Base-by-base conservation (phyloP, 352 stramenopile genomes). In the Phytophthora constricta region DNA sequence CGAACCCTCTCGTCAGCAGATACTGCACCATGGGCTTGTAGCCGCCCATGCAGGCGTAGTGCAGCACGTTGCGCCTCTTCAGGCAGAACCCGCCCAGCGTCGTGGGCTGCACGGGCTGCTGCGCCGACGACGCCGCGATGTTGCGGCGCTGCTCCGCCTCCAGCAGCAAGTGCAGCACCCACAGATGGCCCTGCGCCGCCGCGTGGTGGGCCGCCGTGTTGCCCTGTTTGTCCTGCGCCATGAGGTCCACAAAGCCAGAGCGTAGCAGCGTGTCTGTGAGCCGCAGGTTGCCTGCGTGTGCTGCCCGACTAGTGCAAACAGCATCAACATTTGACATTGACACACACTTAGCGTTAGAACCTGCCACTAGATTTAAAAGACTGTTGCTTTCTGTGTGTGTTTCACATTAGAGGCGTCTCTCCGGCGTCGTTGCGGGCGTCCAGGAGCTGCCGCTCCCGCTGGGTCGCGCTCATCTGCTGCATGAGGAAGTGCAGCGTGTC, bases 401-500 rank as follows among this genome's bases (percentile, higher is more conserved):
- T 68, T 10, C 60, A 91, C 78, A 95, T 95, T 46, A 93, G 71
- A 33, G 87, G 84, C 31, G 87, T 93, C 72, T 95, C 87, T 58
- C 72, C 72, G 16, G 76, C 75, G 26, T 66, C 50, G 54, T 95
- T 95, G 22, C 59, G 76, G 2, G 76, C 76, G 37, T 93, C 79
- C 42, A 93, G 59, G 20, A 92, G 58, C 28, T 26, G 49, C 10
- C 73, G 48, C 34, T 79, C 22, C 3, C 76, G 71, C 2, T 56
- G 50, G 1, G 53, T 72, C 1, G 70, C 76, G 9, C 80, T 66
- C 57, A 85, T 77, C 52, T 95, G 86, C 74, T 95, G 87, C 52
- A 93, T 74, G 17, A 95, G 67, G 50, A 95, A 95, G 62, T 93
- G 85, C 60, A 93, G 70, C 43, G 87, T 93, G 64, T 89, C 83